Evolutionary conservation across 495 filamentous ascomycete genomes (phyloP).

Genomic region (Penicillium taxi): DNA sequence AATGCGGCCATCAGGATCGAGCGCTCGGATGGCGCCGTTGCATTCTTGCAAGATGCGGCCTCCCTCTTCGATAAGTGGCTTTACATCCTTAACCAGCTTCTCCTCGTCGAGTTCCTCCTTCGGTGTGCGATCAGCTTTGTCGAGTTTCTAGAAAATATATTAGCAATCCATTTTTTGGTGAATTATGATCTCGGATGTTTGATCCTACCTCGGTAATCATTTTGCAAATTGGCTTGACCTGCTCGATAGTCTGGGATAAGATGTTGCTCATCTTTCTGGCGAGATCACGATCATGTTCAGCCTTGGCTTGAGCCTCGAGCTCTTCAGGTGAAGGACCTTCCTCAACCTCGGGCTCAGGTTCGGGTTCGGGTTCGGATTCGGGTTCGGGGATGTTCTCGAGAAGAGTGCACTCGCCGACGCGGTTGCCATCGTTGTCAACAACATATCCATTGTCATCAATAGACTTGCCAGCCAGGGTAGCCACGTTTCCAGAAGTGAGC

Average conservation of each 20-base stretch:
- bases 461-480: conserved; percentile 62
- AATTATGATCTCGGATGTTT: background rate
- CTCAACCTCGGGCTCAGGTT: too few species aligned
- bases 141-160: conserved; percentile 51
- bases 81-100: conserved; percentile 73
- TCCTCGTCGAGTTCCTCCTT: conserved; percentile 91
- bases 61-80: conserved; percentile 80
- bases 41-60: conserved; percentile 75
- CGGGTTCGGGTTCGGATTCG: too few species aligned
- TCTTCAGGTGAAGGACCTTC: too few species aligned
- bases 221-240: conserved; percentile 76
- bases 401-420: conserved; percentile 71
- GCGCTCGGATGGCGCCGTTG: conserved; percentile 81
- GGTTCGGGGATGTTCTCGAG: conserved; percentile 70
- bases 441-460: conserved; percentile 85
- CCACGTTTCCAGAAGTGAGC: conserved; percentile 65
- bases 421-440: conserved; percentile 71
- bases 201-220: conserved; percentile 68
- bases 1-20: conserved; percentile 84
- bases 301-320: conserved; percentile 46
- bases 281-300: conserved; percentile 62
- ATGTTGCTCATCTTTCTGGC: conserved; percentile 70
- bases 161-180: conserved; percentile 19
- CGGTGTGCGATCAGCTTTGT: conserved; percentile 72
- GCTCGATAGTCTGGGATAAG: conserved; percentile 71